phyloP scores from a whole-genome alignment of 2,329 filamentous ascomycete genomes.

The Aspergillus hiratsukae region DNA sequence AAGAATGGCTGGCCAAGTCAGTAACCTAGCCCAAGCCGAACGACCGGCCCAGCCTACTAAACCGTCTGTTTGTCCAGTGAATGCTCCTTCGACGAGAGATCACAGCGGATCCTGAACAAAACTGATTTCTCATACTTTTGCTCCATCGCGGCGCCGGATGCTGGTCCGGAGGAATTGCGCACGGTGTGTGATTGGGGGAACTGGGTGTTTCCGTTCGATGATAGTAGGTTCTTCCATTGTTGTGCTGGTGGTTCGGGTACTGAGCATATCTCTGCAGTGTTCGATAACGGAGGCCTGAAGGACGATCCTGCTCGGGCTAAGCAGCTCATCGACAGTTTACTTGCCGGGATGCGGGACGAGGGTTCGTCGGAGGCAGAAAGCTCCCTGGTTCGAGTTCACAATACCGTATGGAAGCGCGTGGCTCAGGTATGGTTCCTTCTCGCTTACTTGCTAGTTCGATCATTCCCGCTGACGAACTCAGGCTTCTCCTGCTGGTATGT shows the following conservation, averaged over 20 bases:
- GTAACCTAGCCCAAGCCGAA: not conserved
- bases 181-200: conserved; percentile 27
- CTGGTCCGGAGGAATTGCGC: conserved; percentile 17
- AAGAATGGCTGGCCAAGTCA: conserved; percentile 20
- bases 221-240: conserved; percentile 2
- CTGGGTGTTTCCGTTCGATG: conserved; percentile 20
- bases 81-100: conserved; percentile 12
- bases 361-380: conserved; percentile 4
- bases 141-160: conserved; percentile 20
- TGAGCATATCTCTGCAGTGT: conserved; percentile 14
- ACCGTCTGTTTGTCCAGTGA: conserved; percentile 4
- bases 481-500: conserved; percentile 8
- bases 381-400: conserved; percentile 22
- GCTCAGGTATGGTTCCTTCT: conserved; percentile 5
- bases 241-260: not conserved
- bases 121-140: conserved; percentile 25
- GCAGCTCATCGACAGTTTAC: conserved; percentile 18
- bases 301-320: conserved; percentile 19
- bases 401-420: conserved; percentile 22
- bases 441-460: not conserved
- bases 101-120: conserved; percentile 6
- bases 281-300: conserved; percentile 28
- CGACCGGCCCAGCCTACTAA: not conserved
- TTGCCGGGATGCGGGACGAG: conserved; percentile 15
- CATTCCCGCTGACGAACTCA: not conserved